Conservation (phyloP, 73 alveolate species). For the Paramecium pentaurelia region DNA sequence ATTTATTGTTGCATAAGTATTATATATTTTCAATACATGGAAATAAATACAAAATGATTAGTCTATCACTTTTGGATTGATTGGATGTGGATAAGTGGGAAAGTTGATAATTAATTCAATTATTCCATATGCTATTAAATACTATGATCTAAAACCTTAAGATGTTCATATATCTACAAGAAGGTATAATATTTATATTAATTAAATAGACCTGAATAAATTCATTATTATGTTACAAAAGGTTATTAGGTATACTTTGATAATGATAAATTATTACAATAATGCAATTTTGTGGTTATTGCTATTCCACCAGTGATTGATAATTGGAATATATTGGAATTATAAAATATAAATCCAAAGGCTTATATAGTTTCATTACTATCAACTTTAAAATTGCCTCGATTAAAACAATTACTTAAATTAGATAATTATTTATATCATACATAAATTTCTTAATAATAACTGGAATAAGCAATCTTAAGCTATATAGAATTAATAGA, state of each 20-base stretch:
- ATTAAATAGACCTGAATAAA: constrained; percentile 15
- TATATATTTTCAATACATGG: not conserved
- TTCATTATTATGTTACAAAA: not conserved
- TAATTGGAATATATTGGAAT: constrained; percentile 39
- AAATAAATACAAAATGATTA: not conserved
- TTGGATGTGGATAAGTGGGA: not conserved
- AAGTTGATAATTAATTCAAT: constrained; percentile 7
- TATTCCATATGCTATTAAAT: not conserved
- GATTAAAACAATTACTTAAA: not conserved
- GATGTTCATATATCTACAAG: constrained; percentile 36
- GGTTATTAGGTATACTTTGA: constrained; percentile 25
- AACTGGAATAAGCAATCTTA: not conserved
- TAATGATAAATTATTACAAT: not conserved
- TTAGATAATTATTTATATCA: not conserved
- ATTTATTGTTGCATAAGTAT: not conserved
- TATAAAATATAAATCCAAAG: not conserved
- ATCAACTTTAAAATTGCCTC: not conserved
- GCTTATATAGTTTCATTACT: not conserved
- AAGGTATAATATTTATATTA: not conserved
- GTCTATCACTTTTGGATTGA: not conserved
- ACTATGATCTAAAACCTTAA: not conserved
- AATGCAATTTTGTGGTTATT: not conserved
- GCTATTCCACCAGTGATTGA: constrained; percentile 14
- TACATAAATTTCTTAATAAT: not conserved
- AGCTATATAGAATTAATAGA: not conserved